A percentile compares a stretch with the other conserved stretches of the same genome.
These are phyloP conservation scores for Diaporthe sp. DNA, from an alignment of 2,329 filamentous ascomycete genomes.

Conservation along the genomic window DNA sequence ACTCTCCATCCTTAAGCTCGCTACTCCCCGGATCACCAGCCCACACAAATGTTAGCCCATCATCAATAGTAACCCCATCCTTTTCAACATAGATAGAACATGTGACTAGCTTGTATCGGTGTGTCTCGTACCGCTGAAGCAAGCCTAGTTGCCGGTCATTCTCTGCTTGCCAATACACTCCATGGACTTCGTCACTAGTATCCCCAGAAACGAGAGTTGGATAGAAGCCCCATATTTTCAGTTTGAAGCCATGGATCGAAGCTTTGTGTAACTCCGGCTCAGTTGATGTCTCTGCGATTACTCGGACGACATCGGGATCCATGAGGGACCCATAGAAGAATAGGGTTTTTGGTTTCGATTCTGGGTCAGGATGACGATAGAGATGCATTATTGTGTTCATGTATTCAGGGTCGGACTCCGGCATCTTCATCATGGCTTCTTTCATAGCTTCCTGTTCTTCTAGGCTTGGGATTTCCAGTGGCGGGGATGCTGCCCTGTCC, in stretches of 20 bases:
- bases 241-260: background rate
- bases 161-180: conserved; percentile 5
- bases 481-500: background rate
- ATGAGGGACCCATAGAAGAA: conserved; percentile 23
- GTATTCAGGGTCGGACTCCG: background rate
- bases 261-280: background rate
- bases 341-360: background rate
- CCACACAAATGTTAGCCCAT: conserved; percentile 4
- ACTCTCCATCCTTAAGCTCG: conserved; percentile 1
- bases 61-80: background rate
- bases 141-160: conserved; percentile 2
- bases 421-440: background rate
- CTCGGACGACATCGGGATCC: background rate
- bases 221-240: conserved; percentile 16
- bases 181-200: background rate
- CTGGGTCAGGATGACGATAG: background rate
- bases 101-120: background rate
- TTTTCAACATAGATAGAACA: background rate
- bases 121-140: conserved; percentile 16
- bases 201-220: background rate
- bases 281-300: background rate
- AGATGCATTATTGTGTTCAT: background rate
- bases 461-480: background rate
- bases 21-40: conserved; percentile 1
- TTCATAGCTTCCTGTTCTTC: background rate